Evolutionary conservation across 768 basidiomycete species (phyloP), one percentile per base, ranked within the genome.

Genomic region (Suillus clintonianus): DNA sequence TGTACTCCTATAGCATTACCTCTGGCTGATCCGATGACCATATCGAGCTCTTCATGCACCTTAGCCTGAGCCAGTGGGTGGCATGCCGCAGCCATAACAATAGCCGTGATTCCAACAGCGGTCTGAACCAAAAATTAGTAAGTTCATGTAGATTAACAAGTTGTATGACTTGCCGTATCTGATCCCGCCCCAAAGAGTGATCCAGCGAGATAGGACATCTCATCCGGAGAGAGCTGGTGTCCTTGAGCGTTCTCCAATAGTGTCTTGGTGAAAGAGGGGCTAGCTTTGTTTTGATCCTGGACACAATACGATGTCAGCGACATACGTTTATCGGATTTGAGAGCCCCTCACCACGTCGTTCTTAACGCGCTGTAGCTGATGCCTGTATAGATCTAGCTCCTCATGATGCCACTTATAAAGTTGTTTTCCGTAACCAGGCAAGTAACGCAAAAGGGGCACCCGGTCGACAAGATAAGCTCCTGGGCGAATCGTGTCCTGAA

Each of bases 171-270:
- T 59, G 75, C 77, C 6, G 86, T 87, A 64, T 86, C 85, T 1
- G 82, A 79, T 3, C 86, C 86, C 10, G 86, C 86, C 17, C 85
- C 86, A 64, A 86, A 87, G 74, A 88, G 80, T 42, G 78, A 77
- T 1, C 86, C 87, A 3, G 83, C 84, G 22, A 87, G 79, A 71
- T 87, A 87, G 0, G 85, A 80, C 8, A 81, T 80, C 64, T 88
- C 86, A 57, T 82, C 75, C 54, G 82, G 76, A 5, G 83, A 78
- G 13, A 87, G 78, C 8, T 78, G 81, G 30, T 84, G 80, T 57
- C 83, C 81, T 1, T 70, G 64, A 64, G 83, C 79, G 6, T 80
- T 78, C 63, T 86, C 85, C 1, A 87, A 68, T 30, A 88, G 79
- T 61, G 82, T 83, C 70, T 80, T 82, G 0, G 79, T 83, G 64